Base-by-base conservation (phyloP, 106 monocot species). In the Hemerocallis citrina region DNA sequence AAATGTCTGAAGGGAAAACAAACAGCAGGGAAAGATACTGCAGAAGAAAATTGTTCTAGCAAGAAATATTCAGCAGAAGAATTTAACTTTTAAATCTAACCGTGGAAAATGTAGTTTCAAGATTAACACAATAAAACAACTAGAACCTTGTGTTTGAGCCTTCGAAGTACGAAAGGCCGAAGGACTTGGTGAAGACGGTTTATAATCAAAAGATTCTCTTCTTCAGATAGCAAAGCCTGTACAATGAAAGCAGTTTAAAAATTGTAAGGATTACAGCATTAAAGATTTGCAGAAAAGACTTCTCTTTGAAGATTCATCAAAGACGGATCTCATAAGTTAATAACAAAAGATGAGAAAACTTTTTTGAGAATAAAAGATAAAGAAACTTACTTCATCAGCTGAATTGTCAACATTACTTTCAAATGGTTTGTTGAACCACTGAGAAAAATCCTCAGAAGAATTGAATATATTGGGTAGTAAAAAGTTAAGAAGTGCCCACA, bases 391-490 rank as follows among this genome's bases (percentile, higher is more conserved):
- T 78, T 98, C 77, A 72, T 98, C 91, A 30, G 81, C 76, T 61
- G 84, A 79, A 77, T 67, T 79, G 61, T 98, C 98, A 23, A 78
- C 86, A 72, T 60, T 82, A 59, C 98, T 75, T 69, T 88, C 79
- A 74, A 98, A 98, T 56, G 98, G 98, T 57, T 98, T 98, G 65
- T 98, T 98, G 62, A 98, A 98, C 98, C 98, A 98, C 62, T 98
- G 98, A 32, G 98, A 98, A 62, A 98, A 98, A 77, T 98, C 98
- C 64, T 92, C 98, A 46, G 98, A 84, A 29, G 98, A 98, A 57
- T 98, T 98, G 59, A 98, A 98, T 33, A 98, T 85, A 72, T 75
- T 82, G 9, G 98, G 98, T 48, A 98, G 68, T 68, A 98, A 74
- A 68, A 98, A 98, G 76, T 98, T 98, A 28, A 98, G 68, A 60